Conservation (phyloP, 192 early-diverging fungal species). For the Coemansia sp. region DNA sequence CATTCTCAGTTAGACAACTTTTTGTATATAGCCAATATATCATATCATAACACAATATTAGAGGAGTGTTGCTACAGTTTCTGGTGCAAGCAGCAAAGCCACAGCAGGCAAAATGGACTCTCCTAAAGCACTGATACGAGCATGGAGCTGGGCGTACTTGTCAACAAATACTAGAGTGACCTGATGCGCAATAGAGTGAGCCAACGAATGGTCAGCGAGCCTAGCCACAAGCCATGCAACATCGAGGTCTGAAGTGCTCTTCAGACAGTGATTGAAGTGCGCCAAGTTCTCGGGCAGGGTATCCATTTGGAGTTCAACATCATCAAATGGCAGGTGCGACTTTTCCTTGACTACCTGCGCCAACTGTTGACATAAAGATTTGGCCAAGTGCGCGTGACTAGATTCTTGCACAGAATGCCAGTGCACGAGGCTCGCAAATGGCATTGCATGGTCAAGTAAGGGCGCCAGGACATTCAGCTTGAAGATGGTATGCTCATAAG, state of each 20-base stretch:
- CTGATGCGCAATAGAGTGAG: not conserved
- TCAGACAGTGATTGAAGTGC: conserved; percentile 23
- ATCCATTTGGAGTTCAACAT: not conserved
- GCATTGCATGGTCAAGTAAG: not conserved
- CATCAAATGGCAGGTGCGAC: conserved; percentile 25
- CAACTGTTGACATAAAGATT: conserved; percentile 13
- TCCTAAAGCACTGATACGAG: not conserved
- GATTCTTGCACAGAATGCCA: not conserved
- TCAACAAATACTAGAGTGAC: conserved; percentile 22
- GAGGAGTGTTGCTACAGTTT: conserved; percentile 12
- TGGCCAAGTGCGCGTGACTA: not conserved
- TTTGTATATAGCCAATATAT: too few species aligned
- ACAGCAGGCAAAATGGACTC: not conserved
- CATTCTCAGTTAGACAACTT: too few species aligned
- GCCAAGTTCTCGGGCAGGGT: not conserved
- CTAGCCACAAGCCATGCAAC: conserved; percentile 21
- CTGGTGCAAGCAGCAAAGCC: conserved; percentile 4
- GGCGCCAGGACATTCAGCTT: conserved; percentile 31
- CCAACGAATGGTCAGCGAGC: conserved; percentile 21
- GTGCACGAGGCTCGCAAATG: not conserved
- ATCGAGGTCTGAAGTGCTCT: conserved; percentile 30
- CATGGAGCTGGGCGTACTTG: conserved; percentile 17
- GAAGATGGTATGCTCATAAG: conserved; percentile 33
- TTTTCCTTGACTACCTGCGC: conserved; percentile 13
- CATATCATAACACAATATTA: not conserved